Conservation (phyloP, 2,329 filamentous ascomycete species). For the Leptographium lundbergii region DNA sequence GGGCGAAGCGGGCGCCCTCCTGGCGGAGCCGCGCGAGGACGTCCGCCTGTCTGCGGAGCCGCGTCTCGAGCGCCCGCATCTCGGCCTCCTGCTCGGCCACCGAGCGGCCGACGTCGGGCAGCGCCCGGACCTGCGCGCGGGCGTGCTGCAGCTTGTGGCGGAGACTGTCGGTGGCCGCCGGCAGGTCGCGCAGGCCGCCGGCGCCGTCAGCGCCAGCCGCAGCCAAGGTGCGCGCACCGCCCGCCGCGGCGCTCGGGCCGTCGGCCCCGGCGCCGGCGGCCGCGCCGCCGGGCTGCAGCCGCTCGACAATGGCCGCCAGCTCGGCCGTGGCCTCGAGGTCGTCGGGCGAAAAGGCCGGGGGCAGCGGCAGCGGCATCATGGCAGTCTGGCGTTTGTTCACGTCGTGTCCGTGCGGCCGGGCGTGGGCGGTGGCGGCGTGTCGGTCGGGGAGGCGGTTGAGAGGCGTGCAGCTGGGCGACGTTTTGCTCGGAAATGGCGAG, state of each 20-base stretch:
- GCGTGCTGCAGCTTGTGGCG: constrained; percentile 78
- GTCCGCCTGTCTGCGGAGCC: constrained; percentile 48
- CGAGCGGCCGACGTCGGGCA: constrained; percentile 59
- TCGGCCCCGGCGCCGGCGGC: constrained; percentile 22
- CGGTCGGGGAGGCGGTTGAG: too few species aligned
- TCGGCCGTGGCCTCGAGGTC: constrained; percentile 77
- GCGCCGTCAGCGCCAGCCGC: constrained; percentile 13
- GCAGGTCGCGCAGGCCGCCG: constrained; percentile 58
- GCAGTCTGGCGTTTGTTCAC: background rate
- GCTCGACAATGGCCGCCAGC: constrained; percentile 64
- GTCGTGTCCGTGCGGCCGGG: background rate
- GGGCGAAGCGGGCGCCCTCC: constrained; percentile 29
- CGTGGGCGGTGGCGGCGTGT: too few species aligned
- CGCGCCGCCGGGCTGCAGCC: constrained; percentile 41
- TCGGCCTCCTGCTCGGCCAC: constrained; percentile 59
- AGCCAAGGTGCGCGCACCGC: background rate
- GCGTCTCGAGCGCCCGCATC: constrained; percentile 51
- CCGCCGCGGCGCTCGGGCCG: constrained; percentile 11
- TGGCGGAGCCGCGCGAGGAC: constrained; percentile 42
- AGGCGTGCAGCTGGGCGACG: too few species aligned
- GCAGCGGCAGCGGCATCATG: constrained; percentile 34
- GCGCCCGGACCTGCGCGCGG: constrained; percentile 46
- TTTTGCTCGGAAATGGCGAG: too few species aligned
- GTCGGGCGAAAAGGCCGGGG: constrained; percentile 61
- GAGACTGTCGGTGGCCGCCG: constrained; percentile 62